A percentile compares a stretch with the other conserved stretches of the same genome.
Conservation (phyloP, 2,329 filamentous ascomycete genomes). For the Epichloe gansuensis region DNA sequence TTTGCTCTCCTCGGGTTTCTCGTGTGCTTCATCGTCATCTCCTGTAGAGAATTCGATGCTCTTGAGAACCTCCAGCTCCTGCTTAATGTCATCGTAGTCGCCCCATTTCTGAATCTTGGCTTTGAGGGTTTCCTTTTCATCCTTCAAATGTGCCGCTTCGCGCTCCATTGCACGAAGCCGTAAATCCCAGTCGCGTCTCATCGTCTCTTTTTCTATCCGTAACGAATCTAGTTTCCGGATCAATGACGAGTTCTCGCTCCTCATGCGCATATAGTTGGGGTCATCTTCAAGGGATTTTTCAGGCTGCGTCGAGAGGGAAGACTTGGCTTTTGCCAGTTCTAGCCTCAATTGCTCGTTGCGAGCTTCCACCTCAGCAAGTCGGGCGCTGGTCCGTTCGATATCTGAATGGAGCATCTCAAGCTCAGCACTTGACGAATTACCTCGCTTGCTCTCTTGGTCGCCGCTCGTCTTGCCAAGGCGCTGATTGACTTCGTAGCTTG, state of each 20-base stretch:
- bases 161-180: conserved; percentile 70
- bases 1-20: conserved; percentile 23
- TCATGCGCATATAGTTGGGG: conserved; percentile 73
- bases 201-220: conserved; percentile 70
- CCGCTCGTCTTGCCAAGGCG: conserved; percentile 66
- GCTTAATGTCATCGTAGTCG: conserved; percentile 93
- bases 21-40: conserved; percentile 58
- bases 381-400: conserved; percentile 74
- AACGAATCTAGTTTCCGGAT: conserved; percentile 77
- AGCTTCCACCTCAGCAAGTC: conserved; percentile 82
- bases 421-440: conserved; percentile 72
- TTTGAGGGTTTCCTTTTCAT: conserved; percentile 71
- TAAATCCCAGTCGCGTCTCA: conserved; percentile 63
- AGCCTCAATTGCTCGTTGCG: conserved; percentile 87
- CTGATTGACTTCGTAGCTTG: conserved; percentile 93
- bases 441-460: conserved; percentile 41
- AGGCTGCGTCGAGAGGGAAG: conserved; percentile 47
- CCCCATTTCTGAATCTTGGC: conserved; percentile 76
- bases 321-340: conserved; percentile 81
- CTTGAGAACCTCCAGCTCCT: conserved; percentile 92
- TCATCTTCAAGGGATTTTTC: conserved; percentile 69
- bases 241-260: conserved; percentile 86
- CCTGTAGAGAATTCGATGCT: conserved; percentile 94
- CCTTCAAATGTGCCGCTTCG: conserved; percentile 59
- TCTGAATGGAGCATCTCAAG: conserved; percentile 89